Evolutionary conservation across 2,329 filamentous ascomycete species (phyloP), one percentile per base, ranked within the genome.

Genomic region (Myriosclerotinia scirpicola): DNA sequence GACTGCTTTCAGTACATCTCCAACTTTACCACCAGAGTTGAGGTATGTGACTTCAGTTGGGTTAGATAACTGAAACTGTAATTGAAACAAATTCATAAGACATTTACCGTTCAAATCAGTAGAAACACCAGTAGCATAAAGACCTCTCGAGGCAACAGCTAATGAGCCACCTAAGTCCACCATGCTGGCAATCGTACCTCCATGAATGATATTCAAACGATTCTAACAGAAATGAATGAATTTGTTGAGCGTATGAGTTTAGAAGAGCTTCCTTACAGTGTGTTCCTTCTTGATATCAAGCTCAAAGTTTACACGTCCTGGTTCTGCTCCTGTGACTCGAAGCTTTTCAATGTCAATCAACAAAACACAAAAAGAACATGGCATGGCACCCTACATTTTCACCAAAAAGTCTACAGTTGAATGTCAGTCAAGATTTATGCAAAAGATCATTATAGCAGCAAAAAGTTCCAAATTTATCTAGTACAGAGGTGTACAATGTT

Each of bases 161-260:
- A 89, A 80, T 0, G 87, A 89, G 17, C 87, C 87, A 14, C 86
- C 86, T 0, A 89, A 79, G 69, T 89, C 87, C 38, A 89, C 88
- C 79, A 93, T 88, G 75, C 87, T 90, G 4, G 91, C 91, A 38
- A 94, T 87, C 0, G 90, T 91, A 5, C 91, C 91, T 22, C 91
- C 91, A 73, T 94, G 91, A 38, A 93, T 83, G 46, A 89, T 93
- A 64, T 87, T 84, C 0, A 94, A 81, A 1, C 91, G 87, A 75
- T 94, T 94, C 89, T 93, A 30, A 9, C 15, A 17, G 48, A 9
- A 14, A 42, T 48, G 44, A 9, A 60, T 54, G 54, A 62, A 64
- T 20, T 5, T 54, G 30, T 40, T 8, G 17, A 20, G 30, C 36
- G 63, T 48, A n/a, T 11, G 30, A 1, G 15, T 22, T 7, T 62